Percentiles rank a stretch among this genome's conserved stretches.
Conservation (phyloP, 768 basidiomycete species). For the Rhodotorula graminis region DNA sequence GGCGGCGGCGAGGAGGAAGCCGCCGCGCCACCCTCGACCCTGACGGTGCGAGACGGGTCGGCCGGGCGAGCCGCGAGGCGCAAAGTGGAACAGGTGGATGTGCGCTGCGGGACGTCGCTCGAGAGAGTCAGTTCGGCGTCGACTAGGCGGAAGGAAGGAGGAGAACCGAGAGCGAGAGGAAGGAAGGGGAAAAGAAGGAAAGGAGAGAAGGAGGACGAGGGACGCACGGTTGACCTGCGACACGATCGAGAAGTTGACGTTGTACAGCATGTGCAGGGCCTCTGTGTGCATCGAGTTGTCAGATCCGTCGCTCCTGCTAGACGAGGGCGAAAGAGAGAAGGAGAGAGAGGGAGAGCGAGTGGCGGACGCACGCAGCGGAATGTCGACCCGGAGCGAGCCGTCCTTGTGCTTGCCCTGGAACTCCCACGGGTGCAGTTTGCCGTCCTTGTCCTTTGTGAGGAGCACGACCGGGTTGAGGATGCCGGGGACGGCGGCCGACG, state of each 20-base stretch:
- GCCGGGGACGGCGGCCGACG: conserved; percentile 86
- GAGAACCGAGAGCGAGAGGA: background rate
- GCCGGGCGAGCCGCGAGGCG: conserved; percentile 67
- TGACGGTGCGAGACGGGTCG: conserved; percentile 90
- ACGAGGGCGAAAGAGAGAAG: too few relatives aligned
- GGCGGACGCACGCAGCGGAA: conserved; percentile 55
- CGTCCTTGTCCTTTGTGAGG: conserved; percentile 53
- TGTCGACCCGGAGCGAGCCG: conserved; percentile 66
- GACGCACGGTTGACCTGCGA: conserved; percentile 71
- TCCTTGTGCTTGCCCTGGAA: conserved; percentile 41
- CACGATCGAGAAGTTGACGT: conserved; percentile 85
- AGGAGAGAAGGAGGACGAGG: conserved; percentile 47
- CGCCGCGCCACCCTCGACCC: conserved; percentile 88
- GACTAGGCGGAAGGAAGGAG: too few relatives aligned
- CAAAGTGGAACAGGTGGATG: conserved; percentile 35
- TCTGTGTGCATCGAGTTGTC: too few relatives aligned
- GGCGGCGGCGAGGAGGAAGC: conserved; percentile 40
- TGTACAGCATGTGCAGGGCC: conserved; percentile 50
- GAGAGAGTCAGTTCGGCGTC: background rate
- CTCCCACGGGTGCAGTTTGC: conserved; percentile 35
- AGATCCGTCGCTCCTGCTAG: too few relatives aligned
- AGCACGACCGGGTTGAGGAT: conserved; percentile 92
- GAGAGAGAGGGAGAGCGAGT: too few relatives aligned
- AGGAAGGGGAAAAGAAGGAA: background rate
- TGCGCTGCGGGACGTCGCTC: background rate